Evolutionary conservation across 1,139 yeast genomes (phyloP), one percentile per base, ranked within the genome.

Genomic region (Chernovozyma aurita): DNA sequence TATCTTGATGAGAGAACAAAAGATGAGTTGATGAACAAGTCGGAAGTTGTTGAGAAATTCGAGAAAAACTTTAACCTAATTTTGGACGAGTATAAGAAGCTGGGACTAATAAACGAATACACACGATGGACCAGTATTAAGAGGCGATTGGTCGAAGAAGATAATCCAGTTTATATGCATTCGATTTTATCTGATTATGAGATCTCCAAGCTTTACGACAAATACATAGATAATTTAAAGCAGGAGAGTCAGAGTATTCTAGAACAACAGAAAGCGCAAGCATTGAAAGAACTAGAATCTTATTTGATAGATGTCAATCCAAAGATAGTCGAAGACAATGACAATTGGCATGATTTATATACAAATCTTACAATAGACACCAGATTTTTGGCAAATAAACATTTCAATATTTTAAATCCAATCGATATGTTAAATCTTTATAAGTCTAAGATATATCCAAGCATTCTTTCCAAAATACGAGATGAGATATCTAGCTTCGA

Each of bases 81-180:
- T 33, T 57, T 86, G 35, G 53, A 63, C 27, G 56, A 57, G 5
- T 61, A 65, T 34, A 46, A 57, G 24, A 35, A 44, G 6, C 39
- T 46, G 12, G 65, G 62, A 0, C 63, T 69, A 20, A 63, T 87
- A 26, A 65, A 67, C 27, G 68, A 77, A 42, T 73, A 70, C 41
- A 78, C 95, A 0, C 62, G 86, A 30, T 88, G 96, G 96, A 47
- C 55, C 22, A 71, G 81, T 0, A 66, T 76, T 1, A 74, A 71
- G 42, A 62, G 61, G 18, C 35, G 48, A 17, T 44, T 72, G 38
- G 68, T 85, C 3, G 56, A 63, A 4, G 79, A 80, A 34, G 94
- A 85, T 15, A 65, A 69, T 48, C 79, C 90, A 0, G 73, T 82
- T 11, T 85, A 79, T 55, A 70, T 69, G 42, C 82, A 78, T 47